Conservation (phyloP, 2,329 filamentous ascomycete species). For the Chrysoporthe austroafricana region DNA sequence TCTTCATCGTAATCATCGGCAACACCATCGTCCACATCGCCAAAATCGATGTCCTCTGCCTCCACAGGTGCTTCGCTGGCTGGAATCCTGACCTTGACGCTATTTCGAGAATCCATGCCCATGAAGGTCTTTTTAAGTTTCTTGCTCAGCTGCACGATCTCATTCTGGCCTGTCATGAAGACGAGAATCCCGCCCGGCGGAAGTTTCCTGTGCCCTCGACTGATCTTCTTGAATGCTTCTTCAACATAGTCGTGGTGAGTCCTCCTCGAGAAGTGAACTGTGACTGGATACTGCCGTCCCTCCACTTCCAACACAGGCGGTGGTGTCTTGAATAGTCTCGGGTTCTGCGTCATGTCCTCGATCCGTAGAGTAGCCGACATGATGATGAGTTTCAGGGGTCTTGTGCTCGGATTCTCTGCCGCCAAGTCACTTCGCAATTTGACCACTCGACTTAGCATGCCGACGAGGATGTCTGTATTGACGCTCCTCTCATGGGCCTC, state of each 20-base stretch:
- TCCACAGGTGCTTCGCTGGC: constrained; percentile 80
- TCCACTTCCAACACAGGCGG: constrained; percentile 89
- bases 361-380: constrained; percentile 97
- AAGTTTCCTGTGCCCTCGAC: constrained; percentile 84
- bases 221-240: constrained; percentile 86
- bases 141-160: constrained; percentile 84
- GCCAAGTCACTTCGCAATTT: constrained; percentile 78
- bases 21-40: constrained; percentile 62
- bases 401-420: constrained; percentile 69
- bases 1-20: constrained; percentile 66
- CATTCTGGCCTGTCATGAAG: constrained; percentile 91
- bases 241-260: constrained; percentile 89
- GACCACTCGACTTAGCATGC: constrained; percentile 92
- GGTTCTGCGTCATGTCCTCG: constrained; percentile 86
- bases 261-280: constrained; percentile 81
- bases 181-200: constrained; percentile 90
- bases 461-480: constrained; percentile 97
- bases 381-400: constrained; percentile 89
- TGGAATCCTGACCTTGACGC: constrained; percentile 73
- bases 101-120: constrained; percentile 57
- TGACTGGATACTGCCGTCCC: constrained; percentile 89
- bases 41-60: constrained; percentile 85
- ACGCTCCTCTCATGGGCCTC: constrained; percentile 97
- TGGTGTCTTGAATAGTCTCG: constrained; percentile 73
- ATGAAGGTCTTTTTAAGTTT: constrained; percentile 71